Conservation (phyloP, 805 yeast genomes). For the Metschnikowia vanudenii region DNA sequence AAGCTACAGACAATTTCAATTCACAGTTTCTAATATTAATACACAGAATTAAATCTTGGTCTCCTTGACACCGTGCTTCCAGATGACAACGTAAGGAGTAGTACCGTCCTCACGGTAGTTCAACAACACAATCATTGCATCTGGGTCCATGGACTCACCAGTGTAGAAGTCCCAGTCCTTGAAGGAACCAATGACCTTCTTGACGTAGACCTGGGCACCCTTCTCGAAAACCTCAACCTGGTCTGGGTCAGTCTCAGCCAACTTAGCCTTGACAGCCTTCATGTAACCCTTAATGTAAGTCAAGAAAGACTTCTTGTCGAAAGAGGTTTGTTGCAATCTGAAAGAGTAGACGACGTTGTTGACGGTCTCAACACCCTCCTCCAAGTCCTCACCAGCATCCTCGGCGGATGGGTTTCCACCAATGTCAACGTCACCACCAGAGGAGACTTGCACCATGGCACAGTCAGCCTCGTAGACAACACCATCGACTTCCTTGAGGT, state of each 20-base stretch:
- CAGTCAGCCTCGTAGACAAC: constrained; percentile 98
- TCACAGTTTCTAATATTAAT: constrained; percentile 10
- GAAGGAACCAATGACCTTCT: constrained; percentile 94
- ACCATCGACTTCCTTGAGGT: constrained; percentile 78
- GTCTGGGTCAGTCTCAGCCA: constrained; percentile 89
- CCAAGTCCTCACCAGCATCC: constrained; percentile 80
- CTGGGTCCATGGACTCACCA: constrained; percentile 99
- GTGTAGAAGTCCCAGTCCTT: constrained; percentile 99
- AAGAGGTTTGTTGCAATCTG: constrained; percentile 93
- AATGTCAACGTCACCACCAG: constrained; percentile 87
- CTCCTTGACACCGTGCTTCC: constrained; percentile 96
- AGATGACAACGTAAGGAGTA: constrained; percentile 95
- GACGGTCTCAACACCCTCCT: constrained; percentile 85
- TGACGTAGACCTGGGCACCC: constrained; percentile 95
- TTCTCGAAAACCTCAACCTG: constrained; percentile 86
- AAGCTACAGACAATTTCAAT: neutral
- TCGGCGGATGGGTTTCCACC: constrained; percentile 99
- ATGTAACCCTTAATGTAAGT: constrained; percentile 98
- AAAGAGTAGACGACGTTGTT: constrained; percentile 98
- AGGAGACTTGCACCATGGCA: constrained; percentile 82
- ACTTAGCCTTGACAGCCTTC: constrained; percentile 90
- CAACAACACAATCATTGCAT: constrained; percentile 94
- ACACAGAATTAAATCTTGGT: constrained; percentile 70
- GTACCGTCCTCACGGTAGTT: constrained; percentile 99
- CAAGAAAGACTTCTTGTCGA: constrained; percentile 97